Base-by-base conservation (phyloP, 805 yeast species). In the Hemisphaericaspora nanyangensis region DNA sequence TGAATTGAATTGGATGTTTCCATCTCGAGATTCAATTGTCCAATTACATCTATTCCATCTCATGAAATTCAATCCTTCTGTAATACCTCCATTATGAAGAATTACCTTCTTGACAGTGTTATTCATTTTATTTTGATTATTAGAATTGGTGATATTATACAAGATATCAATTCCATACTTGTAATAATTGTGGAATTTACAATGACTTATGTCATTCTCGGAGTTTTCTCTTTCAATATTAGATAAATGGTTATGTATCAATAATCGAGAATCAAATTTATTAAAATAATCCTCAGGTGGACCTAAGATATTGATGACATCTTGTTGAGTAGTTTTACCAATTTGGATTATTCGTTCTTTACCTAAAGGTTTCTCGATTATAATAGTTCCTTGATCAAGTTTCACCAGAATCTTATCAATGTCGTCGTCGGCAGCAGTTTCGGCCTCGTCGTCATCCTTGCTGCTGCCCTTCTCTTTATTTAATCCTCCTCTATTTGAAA, bases 121-220 rank as follows among this genome's bases (percentile, higher is more conserved):
- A 17, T 56, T 51, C 7, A 38, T 36, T 3, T 58, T 46, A 18
- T 48, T 40, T 30, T 38, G 45, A 17, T 34, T 35, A 20, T 31
- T 19, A 18, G 45, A 42, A 12, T 47, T 45, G 7, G 48, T 47
- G 26, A 74, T 57, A 29, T 70, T 68, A 53, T 76, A 79, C 17
- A 78, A 54, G 7, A 78, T 52, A 52, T 79, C 85, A 29, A 78
- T 55, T 0, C 85, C 85, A 46, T 52, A 63, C 17, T 65, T 52
- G 52, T 70, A 79, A 51, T 79, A 79, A 50, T 79, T 79, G 54
- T 79, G 83, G 45, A 78, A 74, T 35, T 71, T 65, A 43, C 52
- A 53, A 25, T 16, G 38, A 46, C 38, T 42, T 39, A 38, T 47
- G 37, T 36, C 31, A 22, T 50, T 28, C n/a, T 37, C 35, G 13